Evolutionary conservation across 148 eudicot genomes (phyloP), one percentile per base, ranked within the genome.

Genomic region (Simmondsia chinensis): DNA sequence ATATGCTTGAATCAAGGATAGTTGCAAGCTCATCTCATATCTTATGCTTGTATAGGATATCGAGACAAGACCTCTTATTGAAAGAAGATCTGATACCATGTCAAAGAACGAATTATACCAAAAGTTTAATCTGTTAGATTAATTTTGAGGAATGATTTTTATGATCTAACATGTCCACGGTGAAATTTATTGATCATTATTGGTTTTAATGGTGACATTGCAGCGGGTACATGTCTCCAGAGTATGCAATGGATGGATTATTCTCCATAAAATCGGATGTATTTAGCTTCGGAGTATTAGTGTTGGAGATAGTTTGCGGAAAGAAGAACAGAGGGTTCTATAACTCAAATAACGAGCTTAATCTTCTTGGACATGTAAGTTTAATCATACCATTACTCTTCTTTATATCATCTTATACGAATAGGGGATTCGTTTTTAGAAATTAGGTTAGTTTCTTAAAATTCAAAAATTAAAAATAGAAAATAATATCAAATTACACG

Each of bases 141-240:
- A n/a, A n/a, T n/a, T n/a, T n/a, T n/a, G n/a, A n/a, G n/a, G n/a
- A n/a, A n/a, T n/a, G n/a, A n/a, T n/a, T n/a, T n/a, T n/a, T n/a
- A n/a, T n/a, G n/a, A n/a, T n/a, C n/a, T n/a, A n/a, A n/a, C n/a
- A n/a, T n/a, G n/a, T n/a, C n/a, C n/a, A n/a, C n/a, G n/a, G n/a
- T n/a, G n/a, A n/a, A n/a, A n/a, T n/a, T n/a, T n/a, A n/a, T n/a
- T n/a, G n/a, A n/a, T n/a, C n/a, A n/a, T n/a, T n/a, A n/a, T n/a
- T n/a, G n/a, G n/a, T n/a, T n/a, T n/a, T n/a, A n/a, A n/a, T 31
- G 34, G 12, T 31, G 34, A 8, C 24, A 3, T 39, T 54, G 45
- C 48, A 75, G 68, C 51, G 73, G 80, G 0, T 75, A 66, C 28
- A 75, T 75, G 80, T 60, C 80, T 42, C 80, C 65, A 0, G 80